A percentile compares a stretch with the other conserved stretches of the same genome.
phyloP scores from a whole-genome alignment of 1,284 basidiomycete genomes.

The Blastosporella zonata region DNA sequence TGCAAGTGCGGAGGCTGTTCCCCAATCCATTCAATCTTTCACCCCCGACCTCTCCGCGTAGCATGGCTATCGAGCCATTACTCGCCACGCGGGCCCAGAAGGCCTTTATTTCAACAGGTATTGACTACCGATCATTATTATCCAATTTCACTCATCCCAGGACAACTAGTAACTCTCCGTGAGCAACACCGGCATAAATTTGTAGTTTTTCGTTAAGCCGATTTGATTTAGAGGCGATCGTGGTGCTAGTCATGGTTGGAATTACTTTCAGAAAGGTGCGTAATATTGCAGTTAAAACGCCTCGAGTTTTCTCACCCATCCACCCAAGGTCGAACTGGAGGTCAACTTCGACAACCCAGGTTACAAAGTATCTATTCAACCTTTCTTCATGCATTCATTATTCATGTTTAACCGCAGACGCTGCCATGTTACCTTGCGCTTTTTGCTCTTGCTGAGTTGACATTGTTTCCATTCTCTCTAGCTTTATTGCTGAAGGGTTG shows the following conservation, averaged over 20 bases:
- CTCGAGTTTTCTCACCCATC: neutral
- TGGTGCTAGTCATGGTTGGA: constrained; percentile 51
- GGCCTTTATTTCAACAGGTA: constrained; percentile 64
- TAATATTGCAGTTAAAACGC: constrained; percentile 5
- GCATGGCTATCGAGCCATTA: constrained; percentile 65
- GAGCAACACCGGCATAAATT: constrained; percentile 25
- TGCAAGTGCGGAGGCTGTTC: neutral
- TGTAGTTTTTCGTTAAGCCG: constrained; percentile 6
- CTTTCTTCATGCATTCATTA: neutral
- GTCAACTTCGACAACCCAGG: constrained; percentile 40
- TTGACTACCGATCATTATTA: constrained; percentile 23
- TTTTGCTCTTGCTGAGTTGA: constrained; percentile 77
- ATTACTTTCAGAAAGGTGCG: constrained; percentile 51
- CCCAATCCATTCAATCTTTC: neutral
- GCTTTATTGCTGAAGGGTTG: neutral
- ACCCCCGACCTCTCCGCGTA: constrained; percentile 4
- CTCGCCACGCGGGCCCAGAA: constrained; percentile 64
- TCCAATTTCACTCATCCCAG: constrained; percentile 1
- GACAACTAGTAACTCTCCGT: constrained; percentile 42
- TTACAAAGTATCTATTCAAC: constrained; percentile 48
- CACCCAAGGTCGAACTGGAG: constrained; percentile 49
- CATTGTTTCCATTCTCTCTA: constrained; percentile 9
- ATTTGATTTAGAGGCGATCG: constrained; percentile 38
- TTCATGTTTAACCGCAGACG: constrained; percentile 47
- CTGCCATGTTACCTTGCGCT: constrained; percentile 79